phyloP scores from a whole-genome alignment of 1,139 yeast species.

The Protomyces macrosporus region DNA sequence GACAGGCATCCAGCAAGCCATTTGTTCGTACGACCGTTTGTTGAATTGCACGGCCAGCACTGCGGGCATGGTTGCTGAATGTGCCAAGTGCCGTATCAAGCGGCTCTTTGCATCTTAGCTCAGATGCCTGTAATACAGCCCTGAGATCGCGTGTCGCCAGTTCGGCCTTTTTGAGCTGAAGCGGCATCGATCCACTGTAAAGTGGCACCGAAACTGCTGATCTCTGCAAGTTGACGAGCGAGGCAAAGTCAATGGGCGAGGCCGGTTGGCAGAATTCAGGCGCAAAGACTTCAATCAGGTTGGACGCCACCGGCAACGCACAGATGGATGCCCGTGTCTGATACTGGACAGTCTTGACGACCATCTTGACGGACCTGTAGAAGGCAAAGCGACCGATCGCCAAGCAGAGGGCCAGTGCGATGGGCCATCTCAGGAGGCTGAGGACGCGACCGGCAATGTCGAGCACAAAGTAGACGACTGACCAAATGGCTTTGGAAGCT shows the following conservation, averaged over 20 bases:
- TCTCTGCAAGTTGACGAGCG: conserved; percentile 6
- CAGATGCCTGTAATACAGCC: conserved; percentile 5
- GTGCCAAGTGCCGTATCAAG: conserved; percentile 17
- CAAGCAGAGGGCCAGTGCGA: conserved; percentile 6
- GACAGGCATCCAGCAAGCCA: conserved; percentile 12
- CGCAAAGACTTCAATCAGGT: background rate
- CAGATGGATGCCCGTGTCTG: conserved; percentile 11
- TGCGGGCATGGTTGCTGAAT: conserved; percentile 15
- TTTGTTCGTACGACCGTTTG: conserved; percentile 15
- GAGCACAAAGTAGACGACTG: background rate
- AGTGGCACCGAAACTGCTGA: conserved; percentile 9
- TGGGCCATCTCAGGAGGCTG: conserved; percentile 17
- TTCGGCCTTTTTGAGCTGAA: conserved; percentile 20
- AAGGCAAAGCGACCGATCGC: conserved; percentile 8
- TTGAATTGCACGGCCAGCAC: conserved; percentile 12
- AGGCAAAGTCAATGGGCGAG: conserved; percentile 1
- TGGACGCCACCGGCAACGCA: conserved; percentile 7
- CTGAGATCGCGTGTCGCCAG: conserved; percentile 17
- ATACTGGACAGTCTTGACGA: background rate
- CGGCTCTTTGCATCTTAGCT: conserved; percentile 9
- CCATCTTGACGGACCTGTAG: background rate
- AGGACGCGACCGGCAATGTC: background rate
- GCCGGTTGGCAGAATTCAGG: conserved; percentile 9
- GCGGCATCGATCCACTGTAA: conserved; percentile 10
- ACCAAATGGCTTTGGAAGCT: background rate